A percentile compares a stretch with the other conserved stretches of the same genome.
Conservation (phyloP, 2,329 filamentous ascomycete genomes). For the Pestalotiopsis sp. region DNA sequence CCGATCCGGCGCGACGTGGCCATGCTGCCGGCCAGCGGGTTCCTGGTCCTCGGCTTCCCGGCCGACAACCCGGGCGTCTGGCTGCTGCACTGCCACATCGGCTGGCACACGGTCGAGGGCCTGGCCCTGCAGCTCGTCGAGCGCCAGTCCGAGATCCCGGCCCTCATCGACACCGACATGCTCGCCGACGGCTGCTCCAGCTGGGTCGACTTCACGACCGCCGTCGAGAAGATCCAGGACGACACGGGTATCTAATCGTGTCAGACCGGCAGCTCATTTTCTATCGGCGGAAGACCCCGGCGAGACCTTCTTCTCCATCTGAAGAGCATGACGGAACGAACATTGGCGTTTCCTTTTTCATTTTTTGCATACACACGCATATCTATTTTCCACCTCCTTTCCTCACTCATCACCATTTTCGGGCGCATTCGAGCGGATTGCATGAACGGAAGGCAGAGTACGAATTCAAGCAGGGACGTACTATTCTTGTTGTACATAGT, state of each 20-base stretch:
- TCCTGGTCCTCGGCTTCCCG: constrained; percentile 51
- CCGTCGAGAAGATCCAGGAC: constrained; percentile 26
- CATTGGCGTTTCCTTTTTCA: not conserved
- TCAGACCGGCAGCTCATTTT: too few species aligned
- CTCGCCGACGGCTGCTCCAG: constrained; percentile 30
- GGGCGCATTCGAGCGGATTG: not conserved
- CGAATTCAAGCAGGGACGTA: not conserved
- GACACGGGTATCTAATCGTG: constrained; percentile 37
- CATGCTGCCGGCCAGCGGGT: constrained; percentile 46
- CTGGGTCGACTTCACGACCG: constrained; percentile 31
- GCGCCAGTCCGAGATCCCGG: constrained; percentile 29
- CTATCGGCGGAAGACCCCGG: too few species aligned
- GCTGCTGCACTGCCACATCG: constrained; percentile 43
- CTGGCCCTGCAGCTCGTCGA: constrained; percentile 56
- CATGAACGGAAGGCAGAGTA: not conserved
- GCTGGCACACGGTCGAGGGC: constrained; percentile 52
- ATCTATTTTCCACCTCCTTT: not conserved
- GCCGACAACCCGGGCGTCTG: constrained; percentile 56
- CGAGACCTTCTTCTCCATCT: not conserved
- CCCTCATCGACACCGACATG: constrained; percentile 21
- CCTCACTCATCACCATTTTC: not conserved
- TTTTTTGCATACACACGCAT: not conserved
- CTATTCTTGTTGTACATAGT: not conserved
- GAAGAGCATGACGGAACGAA: not conserved
- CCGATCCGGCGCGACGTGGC: constrained; percentile 52